Conservation (phyloP, 1,139 yeast genomes). For the Yamadazyma diospyri region DNA sequence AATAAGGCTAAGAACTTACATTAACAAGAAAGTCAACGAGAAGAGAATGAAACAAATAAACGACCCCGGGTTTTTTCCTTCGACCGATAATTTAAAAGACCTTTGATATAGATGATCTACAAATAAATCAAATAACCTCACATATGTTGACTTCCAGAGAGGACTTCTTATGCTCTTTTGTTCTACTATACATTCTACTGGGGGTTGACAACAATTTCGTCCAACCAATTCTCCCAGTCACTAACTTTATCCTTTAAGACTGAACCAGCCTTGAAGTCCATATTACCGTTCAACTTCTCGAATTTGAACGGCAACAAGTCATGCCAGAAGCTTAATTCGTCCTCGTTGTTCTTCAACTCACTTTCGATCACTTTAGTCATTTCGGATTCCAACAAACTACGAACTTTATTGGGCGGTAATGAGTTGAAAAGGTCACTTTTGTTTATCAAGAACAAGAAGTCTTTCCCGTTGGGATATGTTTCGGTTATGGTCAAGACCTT, state of each 20-base stretch:
- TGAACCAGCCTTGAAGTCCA: slow-evolving; percentile 70
- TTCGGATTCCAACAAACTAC: slow-evolving; percentile 57
- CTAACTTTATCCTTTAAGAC: slow-evolving; percentile 53
- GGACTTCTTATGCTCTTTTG: too few species aligned
- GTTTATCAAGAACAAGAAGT: slow-evolving; percentile 73
- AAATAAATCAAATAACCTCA: too few species aligned
- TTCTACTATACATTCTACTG: background rate
- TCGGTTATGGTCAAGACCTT: slow-evolving; percentile 58
- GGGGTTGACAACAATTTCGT: slow-evolving; percentile 62
- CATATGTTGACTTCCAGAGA: too few species aligned
- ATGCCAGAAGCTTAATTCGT: slow-evolving; percentile 34
- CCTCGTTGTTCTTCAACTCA: slow-evolving; percentile 36
- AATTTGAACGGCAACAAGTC: slow-evolving; percentile 50
- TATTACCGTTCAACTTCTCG: slow-evolving; percentile 67
- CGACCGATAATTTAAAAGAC: slow-evolving; percentile 6
- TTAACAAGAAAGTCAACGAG: slow-evolving; percentile 35
- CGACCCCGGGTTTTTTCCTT: slow-evolving; percentile 51
- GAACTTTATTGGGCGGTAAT: slow-evolving; percentile 62
- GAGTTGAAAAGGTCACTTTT: slow-evolving; percentile 83
- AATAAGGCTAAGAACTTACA: slow-evolving; percentile 44
- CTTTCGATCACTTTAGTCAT: slow-evolving; percentile 53
- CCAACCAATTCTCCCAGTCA: slow-evolving; percentile 76
- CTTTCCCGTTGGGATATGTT: slow-evolving; percentile 59
- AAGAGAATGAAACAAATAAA: slow-evolving; percentile 39
- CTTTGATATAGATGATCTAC: background rate